Evolutionary conservation across 208 protist genomes (phyloP).

Genomic region (Trypanosoma conorhini): DNA sequence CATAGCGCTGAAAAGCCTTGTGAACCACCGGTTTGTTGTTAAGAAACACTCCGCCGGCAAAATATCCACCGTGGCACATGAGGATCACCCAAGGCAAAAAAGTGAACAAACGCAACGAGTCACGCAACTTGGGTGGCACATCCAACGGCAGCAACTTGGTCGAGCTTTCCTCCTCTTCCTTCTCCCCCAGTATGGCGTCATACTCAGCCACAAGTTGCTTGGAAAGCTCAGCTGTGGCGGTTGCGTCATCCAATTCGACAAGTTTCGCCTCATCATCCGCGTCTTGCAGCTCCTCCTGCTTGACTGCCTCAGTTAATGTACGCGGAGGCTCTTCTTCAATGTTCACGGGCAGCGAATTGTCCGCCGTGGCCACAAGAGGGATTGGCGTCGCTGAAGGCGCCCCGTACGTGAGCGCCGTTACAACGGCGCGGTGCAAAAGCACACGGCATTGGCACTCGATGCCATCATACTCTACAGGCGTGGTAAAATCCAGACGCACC

Average conservation of each 20-base stretch:
- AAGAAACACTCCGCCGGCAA: constrained; percentile 83
- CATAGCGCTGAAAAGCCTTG: constrained; percentile 91
- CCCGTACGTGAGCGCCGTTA: constrained; percentile 41
- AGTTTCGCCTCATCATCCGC: constrained; percentile 17
- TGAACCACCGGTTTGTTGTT: constrained; percentile 59
- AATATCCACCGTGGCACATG: constrained; percentile 90
- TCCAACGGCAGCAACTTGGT: constrained; percentile 36
- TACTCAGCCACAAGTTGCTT: constrained; percentile 73
- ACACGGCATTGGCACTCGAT: constrained; percentile 55
- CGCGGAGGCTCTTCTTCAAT: not conserved
- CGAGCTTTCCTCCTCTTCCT: constrained; percentile 38
- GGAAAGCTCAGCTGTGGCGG: constrained; percentile 40
- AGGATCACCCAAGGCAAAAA: constrained; percentile 67
- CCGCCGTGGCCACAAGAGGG: not conserved
- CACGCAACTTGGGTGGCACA: constrained; percentile 26
- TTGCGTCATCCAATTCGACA: constrained; percentile 17
- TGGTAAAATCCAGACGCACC: constrained; percentile 40
- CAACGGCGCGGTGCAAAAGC: constrained; percentile 64
- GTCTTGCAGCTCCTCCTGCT: constrained; percentile 20
- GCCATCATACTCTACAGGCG: constrained; percentile 43
- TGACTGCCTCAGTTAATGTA: constrained; percentile 1
- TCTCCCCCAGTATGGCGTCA: constrained; percentile 44
- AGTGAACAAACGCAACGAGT: constrained; percentile 41
- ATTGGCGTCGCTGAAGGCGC: constrained; percentile 1
- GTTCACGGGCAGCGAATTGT: not conserved